Conservation (phyloP, 2,329 filamentous ascomycete species). For the Intubia oerlemansii region DNA sequence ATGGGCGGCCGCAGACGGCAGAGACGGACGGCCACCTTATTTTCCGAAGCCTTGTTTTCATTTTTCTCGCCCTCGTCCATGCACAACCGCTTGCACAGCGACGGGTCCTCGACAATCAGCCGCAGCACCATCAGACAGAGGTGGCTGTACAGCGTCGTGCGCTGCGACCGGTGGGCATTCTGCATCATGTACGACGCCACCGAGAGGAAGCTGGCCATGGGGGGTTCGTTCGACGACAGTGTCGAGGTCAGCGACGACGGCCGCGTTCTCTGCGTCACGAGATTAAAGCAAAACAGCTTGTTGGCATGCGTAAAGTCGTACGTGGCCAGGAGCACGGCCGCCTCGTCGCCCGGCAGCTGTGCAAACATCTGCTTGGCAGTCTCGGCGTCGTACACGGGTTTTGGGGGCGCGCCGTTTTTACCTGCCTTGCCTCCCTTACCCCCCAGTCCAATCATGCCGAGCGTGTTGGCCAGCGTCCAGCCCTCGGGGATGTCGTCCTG, state of each 20-base stretch:
- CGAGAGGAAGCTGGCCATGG: constrained; percentile 67
- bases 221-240: constrained; percentile 30
- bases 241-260: constrained; percentile 9
- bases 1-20: constrained; percentile 80
- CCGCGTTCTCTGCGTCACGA: constrained; percentile 35
- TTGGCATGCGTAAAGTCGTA: constrained; percentile 93
- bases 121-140: constrained; percentile 71
- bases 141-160: constrained; percentile 65
- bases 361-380: constrained; percentile 66
- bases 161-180: constrained; percentile 66
- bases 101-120: constrained; percentile 67
- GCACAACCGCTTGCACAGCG: constrained; percentile 65
- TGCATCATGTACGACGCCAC: constrained; percentile 83
- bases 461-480: constrained; percentile 64
- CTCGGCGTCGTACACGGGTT: constrained; percentile 47
- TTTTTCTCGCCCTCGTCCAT: constrained; percentile 2
- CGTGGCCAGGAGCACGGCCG: constrained; percentile 59
- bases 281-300: constrained; percentile 77
- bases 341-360: constrained; percentile 57
- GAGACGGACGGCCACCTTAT: constrained; percentile 42
- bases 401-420: constrained; percentile 33
- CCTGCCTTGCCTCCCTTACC: constrained; percentile 23
- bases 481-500: constrained; percentile 80
- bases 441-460: constrained; percentile 70
- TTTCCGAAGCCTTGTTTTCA: no score